phyloP scores from a whole-genome alignment of 805 yeast genomes.

The Candida peoriensis region DNA sequence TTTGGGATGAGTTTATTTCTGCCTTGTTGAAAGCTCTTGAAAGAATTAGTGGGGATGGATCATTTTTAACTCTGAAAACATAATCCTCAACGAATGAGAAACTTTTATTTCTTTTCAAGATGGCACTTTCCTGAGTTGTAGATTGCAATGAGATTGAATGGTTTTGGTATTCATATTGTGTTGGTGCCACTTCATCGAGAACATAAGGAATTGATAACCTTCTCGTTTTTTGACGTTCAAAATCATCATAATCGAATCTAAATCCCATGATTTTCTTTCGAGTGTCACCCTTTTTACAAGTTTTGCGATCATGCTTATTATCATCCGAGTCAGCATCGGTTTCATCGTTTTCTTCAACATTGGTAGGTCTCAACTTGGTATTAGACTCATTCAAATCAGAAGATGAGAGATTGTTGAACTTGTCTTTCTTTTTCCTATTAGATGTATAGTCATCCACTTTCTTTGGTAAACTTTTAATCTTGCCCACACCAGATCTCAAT shows the following conservation, averaged over 20 bases:
- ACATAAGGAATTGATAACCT: slow-evolving; percentile 37
- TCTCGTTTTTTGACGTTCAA: slow-evolving; percentile 26
- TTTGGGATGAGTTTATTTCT: slow-evolving; percentile 6
- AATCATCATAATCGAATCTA: slow-evolving; percentile 7
- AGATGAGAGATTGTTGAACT: slow-evolving; percentile 4
- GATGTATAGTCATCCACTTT: slow-evolving; percentile 14
- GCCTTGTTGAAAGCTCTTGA: slow-evolving; percentile 12
- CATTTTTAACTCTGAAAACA: slow-evolving; percentile 8
- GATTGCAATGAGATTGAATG: slow-evolving; percentile 12
- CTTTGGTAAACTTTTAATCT: slow-evolving; percentile 20
- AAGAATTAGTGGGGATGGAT: slow-evolving; percentile 8
- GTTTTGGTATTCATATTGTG: slow-evolving; percentile 23
- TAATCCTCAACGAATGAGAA: slow-evolving; percentile 28
- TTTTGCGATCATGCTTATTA: neutral
- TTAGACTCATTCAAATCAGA: too few relatives aligned
- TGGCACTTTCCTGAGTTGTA: neutral
- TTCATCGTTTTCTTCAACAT: too few relatives aligned
- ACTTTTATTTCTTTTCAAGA: slow-evolving; percentile 31
- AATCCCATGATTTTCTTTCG: slow-evolving; percentile 1
- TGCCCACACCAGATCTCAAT: slow-evolving; percentile 23
- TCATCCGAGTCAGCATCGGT: too few relatives aligned
- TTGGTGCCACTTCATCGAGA: slow-evolving; percentile 27
- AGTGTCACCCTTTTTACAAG: neutral
- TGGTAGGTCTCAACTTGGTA: too few relatives aligned
- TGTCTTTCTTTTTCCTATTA: slow-evolving; percentile 3